Evolutionary conservation across 164 flowering plant genomes (phyloP).

Genomic region (Sextonia rubra): DNA sequence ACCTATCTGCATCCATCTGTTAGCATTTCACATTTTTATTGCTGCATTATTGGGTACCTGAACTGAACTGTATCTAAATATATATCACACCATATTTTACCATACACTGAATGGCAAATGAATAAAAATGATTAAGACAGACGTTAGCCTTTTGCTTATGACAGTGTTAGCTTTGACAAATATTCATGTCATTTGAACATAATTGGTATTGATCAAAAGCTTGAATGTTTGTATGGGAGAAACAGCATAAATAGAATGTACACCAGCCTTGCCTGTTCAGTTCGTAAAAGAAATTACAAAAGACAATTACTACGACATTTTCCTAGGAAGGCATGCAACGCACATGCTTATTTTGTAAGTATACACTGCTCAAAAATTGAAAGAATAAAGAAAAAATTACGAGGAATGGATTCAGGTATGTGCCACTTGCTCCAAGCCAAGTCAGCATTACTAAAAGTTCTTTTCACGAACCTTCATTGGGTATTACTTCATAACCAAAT

Average conservation of each 20-base stretch:
- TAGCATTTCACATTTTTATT: no score
- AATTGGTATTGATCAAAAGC: background rate
- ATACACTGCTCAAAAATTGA: background rate
- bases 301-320: no score
- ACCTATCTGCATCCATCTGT: no score
- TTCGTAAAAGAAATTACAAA: background rate
- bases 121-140: no score
- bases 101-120: no score
- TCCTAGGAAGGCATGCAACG: background rate
- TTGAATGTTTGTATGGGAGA: background rate
- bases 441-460: background rate
- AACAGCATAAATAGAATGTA: background rate
- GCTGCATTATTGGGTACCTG: no score
- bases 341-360: constrained; percentile 1
- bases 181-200: background rate
- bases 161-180: no score
- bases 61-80: no score
- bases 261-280: background rate
- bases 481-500: background rate
- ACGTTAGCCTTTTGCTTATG: no score
- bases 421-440: background rate
- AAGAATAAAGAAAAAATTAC: background rate
- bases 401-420: background rate
- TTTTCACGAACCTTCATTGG: background rate
- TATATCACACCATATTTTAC: no score